Conservation (phyloP, 177 flowering plant species). For the Vitis hybrid region DNA sequence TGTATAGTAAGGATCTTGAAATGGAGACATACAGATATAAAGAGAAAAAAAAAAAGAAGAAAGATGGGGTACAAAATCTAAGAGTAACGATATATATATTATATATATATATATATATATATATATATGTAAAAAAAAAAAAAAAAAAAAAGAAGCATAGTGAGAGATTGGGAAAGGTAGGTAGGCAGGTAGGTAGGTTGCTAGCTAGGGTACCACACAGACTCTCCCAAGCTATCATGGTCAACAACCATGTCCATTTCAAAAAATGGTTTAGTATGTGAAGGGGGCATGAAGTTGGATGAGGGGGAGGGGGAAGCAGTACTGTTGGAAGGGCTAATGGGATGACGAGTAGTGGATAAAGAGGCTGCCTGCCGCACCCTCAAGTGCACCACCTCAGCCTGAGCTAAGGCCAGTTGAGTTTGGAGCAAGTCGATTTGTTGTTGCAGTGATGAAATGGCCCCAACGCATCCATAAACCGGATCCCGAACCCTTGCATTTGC, state of each 20-base stretch:
- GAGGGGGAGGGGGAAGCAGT: slow-evolving; percentile 23
- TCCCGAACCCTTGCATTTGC: slow-evolving; percentile 50
- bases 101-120: too few species aligned
- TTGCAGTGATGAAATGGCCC: slow-evolving; percentile 49
- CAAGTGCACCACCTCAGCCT: slow-evolving; percentile 48
- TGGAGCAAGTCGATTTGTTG: slow-evolving; percentile 45
- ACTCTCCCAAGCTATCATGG: slow-evolving; percentile 26
- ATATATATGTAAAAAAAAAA: too few species aligned
- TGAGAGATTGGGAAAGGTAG: too few species aligned
- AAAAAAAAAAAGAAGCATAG: too few species aligned
- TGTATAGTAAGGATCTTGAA: too few species aligned
- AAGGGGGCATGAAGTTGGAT: slow-evolving; percentile 18
- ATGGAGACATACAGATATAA: too few species aligned
- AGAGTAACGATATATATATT: too few species aligned
- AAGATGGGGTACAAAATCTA: too few species aligned
- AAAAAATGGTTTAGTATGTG: slow-evolving; percentile 28
- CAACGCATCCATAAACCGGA: slow-evolving; percentile 54
- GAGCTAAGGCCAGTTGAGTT: slow-evolving; percentile 39
- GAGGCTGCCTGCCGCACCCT: slow-evolving; percentile 23
- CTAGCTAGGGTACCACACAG: slow-evolving; percentile 29
- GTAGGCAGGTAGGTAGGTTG: neutral
- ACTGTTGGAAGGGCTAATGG: slow-evolving; percentile 22
- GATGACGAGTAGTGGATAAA: slow-evolving; percentile 14
- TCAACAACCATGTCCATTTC: slow-evolving; percentile 33
- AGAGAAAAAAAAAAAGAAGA: too few species aligned